These are phyloP conservation scores for Salix arbutifolia DNA, from an alignment of 345 rosid species.

Conservation along the genomic window DNA sequence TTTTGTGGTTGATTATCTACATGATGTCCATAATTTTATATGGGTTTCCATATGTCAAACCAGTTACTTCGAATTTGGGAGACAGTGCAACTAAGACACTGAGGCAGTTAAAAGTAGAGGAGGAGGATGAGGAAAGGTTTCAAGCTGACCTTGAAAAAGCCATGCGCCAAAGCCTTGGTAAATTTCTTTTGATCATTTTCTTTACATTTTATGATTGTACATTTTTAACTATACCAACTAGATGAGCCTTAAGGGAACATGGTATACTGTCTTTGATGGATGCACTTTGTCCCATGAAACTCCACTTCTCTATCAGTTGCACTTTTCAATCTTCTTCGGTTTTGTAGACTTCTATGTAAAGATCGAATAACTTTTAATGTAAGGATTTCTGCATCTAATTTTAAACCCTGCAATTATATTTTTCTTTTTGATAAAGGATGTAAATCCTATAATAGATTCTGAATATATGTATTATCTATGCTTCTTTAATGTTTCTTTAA, in stretches of 20 bases:
- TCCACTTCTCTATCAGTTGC: not conserved
- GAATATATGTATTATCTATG: not conserved
- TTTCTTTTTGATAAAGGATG: too few relatives aligned
- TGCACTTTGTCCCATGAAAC: not conserved
- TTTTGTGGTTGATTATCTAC: slow-evolving; percentile 2
- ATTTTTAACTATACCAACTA: not conserved
- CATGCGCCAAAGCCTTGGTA: slow-evolving; percentile 91
- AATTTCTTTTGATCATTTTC: slow-evolving; percentile 5
- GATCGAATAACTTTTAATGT: not conserved
- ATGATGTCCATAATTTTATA: slow-evolving; percentile 15
- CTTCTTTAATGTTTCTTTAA: not conserved
- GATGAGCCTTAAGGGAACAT: not conserved
- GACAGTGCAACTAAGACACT: slow-evolving; percentile 58
- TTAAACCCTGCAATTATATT: not conserved
- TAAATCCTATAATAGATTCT: too few relatives aligned
- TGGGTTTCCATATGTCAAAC: slow-evolving; percentile 15
- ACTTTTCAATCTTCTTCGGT: not conserved
- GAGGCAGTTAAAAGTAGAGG: slow-evolving; percentile 75
- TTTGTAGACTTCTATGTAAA: not conserved
- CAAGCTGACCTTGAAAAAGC: slow-evolving; percentile 88
- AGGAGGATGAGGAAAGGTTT: slow-evolving; percentile 88
- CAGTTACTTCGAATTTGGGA: slow-evolving; percentile 29
- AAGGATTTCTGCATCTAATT: not conserved
- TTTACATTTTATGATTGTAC: not conserved
- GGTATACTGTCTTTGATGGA: not conserved